These are phyloP conservation scores for Populus ilicifolia DNA, from an alignment of 345 rosid genomes.

Conservation along the genomic window DNA sequence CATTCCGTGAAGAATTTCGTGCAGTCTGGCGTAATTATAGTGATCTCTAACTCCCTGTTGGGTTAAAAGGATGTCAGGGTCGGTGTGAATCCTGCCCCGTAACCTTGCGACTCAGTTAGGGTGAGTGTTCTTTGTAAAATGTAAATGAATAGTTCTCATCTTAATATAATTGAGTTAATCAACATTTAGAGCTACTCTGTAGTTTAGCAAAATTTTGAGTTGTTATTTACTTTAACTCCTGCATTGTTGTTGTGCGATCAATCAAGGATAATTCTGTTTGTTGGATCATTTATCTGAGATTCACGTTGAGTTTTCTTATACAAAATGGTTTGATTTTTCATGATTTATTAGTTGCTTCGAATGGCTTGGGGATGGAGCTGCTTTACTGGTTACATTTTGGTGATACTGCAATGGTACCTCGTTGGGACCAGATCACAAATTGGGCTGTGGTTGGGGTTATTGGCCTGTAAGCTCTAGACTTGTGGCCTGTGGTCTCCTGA, in stretches of 20 bases:
- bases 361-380: not conserved
- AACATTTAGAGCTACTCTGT: not conserved
- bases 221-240: not conserved
- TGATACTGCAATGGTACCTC: not conserved
- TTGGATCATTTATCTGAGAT: not conserved
- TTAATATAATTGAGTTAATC: not conserved
- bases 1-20: constrained; percentile 97
- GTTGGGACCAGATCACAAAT: not conserved
- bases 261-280: not conserved
- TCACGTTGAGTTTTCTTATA: not conserved
- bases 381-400: not conserved
- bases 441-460: not conserved
- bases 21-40: constrained; percentile 98
- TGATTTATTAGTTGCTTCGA: not conserved
- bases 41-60: constrained; percentile 39
- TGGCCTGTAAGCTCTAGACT: not conserved
- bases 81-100: not conserved
- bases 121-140: constrained; percentile 13
- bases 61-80: not conserved
- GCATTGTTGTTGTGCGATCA: not conserved
- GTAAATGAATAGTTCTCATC: not conserved
- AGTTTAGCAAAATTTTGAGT: not conserved
- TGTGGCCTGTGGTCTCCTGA: not conserved
- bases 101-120: constrained; percentile 1
- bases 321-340: not conserved